phyloP scores from a whole-genome alignment of 495 filamentous ascomycete genomes.

The Tetracladium setigerum region DNA sequence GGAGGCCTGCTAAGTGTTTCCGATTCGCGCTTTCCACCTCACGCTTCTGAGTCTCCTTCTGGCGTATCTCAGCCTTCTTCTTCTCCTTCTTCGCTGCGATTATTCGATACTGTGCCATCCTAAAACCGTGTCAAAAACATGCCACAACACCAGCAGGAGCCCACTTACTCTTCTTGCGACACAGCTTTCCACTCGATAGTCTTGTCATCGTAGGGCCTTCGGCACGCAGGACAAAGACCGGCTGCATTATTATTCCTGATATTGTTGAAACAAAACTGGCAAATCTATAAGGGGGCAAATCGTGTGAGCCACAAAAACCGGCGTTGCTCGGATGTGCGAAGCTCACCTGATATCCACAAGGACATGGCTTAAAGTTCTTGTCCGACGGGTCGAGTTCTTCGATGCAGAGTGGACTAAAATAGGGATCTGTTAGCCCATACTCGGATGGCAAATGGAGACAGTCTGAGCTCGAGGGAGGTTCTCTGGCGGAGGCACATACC shows the following conservation, averaged over 20 bases:
- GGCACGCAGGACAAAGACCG: conserved; percentile 90
- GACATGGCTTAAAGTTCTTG: conserved; percentile 94
- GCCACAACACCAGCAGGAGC: background rate
- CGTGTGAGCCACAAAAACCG: conserved; percentile 2
- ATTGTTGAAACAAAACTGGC: conserved; percentile 99
- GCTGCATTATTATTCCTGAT: conserved; percentile 87
- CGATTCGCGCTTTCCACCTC: conserved; percentile 92
- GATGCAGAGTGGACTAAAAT: conserved; percentile 81
- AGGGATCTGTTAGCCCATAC: background rate
- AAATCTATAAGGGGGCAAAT: conserved; percentile 55
- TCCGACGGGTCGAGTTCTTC: conserved; percentile 98
- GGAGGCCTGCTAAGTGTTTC: conserved; percentile 88
- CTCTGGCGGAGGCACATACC: conserved; percentile 43
- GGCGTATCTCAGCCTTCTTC: conserved; percentile 81
- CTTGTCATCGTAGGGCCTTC: conserved; percentile 89
- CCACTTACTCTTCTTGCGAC: conserved; percentile 80
- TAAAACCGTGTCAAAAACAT: conserved; percentile 24
- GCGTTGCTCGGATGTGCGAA: background rate
- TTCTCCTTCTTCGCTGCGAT: conserved; percentile 85
- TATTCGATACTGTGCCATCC: conserved; percentile 62
- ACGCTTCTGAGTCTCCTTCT: conserved; percentile 91
- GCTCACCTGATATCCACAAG: conserved; percentile 93
- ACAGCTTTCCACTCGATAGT: conserved; percentile 94
- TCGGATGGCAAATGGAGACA: background rate
- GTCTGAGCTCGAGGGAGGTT: background rate